Base-by-base conservation (phyloP, 1,139 yeast genomes). In the Scheffersomyces illinoinensis region DNA sequence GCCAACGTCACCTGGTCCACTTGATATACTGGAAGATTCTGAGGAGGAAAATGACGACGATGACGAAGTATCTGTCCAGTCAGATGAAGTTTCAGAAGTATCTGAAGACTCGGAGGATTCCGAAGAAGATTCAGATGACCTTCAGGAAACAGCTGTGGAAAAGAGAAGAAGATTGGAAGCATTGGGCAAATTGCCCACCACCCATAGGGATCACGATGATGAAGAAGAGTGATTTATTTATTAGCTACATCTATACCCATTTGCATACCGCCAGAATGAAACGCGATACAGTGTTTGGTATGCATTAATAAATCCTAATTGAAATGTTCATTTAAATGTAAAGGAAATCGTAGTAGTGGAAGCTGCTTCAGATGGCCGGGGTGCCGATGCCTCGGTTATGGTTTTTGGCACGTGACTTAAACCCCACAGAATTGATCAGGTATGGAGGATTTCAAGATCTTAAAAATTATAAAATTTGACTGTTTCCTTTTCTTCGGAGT, bases 111-210 rank as follows among this genome's bases (percentile, higher is more conserved):
- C 62, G 5, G 62, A 61, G 1, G 63, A 64, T 14, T 66, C 64
- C 7, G 66, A 63, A 12, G 67, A 69, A n/a, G 79, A 67, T 5
- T 70, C 67, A 12, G 71, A 67, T 6, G 63, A 63, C 17, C 74
- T 72, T 7, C 79, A 77, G 20, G 96, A 90, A 67, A 88, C 93
- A 0, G 89, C 79, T 48, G 86, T 88, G 26, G 98, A 93, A 70
- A 84, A 86, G 62, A 81, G 81, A 53, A 85, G 97, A 68, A 84
- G 98, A 64, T 75, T 91, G 62, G 93, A 95, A 3, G 97, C 97
- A 0, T 81, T 93, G 63, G 96, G 97, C 10, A 75, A 71, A 48
- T 63, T 83, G 39, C 74, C 77, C 3, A 72, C 77, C 3, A 74
- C 71, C 14, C 76, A 88, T 57, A 74, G 83, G 56, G 81, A 76